Evolutionary conservation across 1,139 yeast species (phyloP).

Genomic region (Barnettozyma hawaiiensis): DNA sequence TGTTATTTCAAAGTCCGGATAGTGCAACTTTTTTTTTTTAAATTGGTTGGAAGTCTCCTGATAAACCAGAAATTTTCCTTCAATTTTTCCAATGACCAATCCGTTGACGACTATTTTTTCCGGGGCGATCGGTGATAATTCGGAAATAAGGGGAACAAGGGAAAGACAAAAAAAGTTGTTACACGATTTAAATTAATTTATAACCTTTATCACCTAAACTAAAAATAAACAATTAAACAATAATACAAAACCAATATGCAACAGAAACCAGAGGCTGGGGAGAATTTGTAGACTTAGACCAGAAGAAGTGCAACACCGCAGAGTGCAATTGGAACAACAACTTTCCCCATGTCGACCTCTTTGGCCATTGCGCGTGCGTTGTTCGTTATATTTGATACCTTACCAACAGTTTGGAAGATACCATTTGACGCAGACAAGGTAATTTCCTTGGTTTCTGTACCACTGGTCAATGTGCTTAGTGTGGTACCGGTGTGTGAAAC

Average conservation of each 20-base stretch:
- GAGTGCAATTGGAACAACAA: slow-evolving; percentile 10
- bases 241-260: no score
- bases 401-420: slow-evolving; percentile 2
- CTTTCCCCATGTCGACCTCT: not conserved
- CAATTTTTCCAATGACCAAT: not conserved
- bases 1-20: no score
- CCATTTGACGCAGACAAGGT: slow-evolving; percentile 5
- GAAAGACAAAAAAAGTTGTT: no score
- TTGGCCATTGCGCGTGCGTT: slow-evolving; percentile 4
- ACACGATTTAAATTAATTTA: no score
- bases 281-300: not conserved
- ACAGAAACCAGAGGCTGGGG: no score
- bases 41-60: no score
- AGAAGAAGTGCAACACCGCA: slow-evolving; percentile 12
- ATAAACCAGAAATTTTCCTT: not conserved
- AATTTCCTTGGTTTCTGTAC: slow-evolving; percentile 3
- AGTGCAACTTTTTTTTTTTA: no score
- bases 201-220: no score
- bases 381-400: slow-evolving; percentile 7
- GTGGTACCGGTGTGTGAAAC: not conserved
- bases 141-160: not conserved
- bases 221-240: no score
- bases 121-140: not conserved
- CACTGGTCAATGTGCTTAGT: slow-evolving; percentile 4
- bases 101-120: not conserved